Base-by-base conservation (phyloP, 495 filamentous ascomycete genomes). In the Annulohypoxylon maeteangense region DNA sequence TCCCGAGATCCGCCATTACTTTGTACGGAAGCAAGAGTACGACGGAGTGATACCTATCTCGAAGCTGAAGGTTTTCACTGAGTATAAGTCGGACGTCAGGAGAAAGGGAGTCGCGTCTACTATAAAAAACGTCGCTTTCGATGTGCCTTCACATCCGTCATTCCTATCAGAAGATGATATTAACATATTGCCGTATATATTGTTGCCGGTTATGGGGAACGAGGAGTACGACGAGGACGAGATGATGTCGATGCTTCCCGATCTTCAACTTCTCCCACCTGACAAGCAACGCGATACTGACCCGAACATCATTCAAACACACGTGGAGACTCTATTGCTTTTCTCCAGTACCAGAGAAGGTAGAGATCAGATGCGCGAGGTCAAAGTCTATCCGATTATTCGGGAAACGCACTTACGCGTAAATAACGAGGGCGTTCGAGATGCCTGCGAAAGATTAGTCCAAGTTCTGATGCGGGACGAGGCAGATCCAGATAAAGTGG, bases 401-500 rank as follows among this genome's bases (percentile, higher is more conserved):
- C 83, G 95, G 61, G 95, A 98, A 76, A 89, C 90, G 32, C 95
- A 99, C 84, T 72, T 92, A 65, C 84, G 87, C 45, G 88, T 94
- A 11, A 85, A 94, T 29, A 83, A 97, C 76, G 94, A 97, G 58
- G 89, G 83, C 18, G 92, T 99, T 40, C 85, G 86, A 66, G 94
- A 97, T 74, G 91, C 88, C 14, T 95, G 92, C 72, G 95, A 99
- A 76, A 85, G 95, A 72, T 73, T 98, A 55, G 95, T 99, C 36
- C 92, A 99, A 71, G 88, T 99, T 11, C 75, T 99, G 44, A 96
- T 97, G 94, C 85, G 91, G 54, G 93, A 94, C 66, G 95, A 93
- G 74, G 84, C 73, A 51, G 76, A 81, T 10, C 75, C 91, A 22
- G 90, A 81, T 16, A 58, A 68, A n/a, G 60, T 27, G 22, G 59